Base-by-base conservation (phyloP, 768 basidiomycete genomes). In the Hypholoma fasciculare region DNA sequence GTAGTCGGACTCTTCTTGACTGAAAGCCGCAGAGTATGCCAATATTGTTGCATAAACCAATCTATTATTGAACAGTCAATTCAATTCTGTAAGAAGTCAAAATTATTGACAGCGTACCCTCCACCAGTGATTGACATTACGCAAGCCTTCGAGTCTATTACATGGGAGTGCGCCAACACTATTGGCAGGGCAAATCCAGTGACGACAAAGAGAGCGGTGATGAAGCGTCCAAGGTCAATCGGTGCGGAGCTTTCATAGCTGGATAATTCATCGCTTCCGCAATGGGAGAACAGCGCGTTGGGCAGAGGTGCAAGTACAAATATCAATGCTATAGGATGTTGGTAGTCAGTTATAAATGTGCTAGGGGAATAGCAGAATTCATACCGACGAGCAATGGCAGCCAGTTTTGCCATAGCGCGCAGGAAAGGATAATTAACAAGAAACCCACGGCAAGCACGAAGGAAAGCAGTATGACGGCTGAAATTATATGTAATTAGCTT, bases 361-460 rank as follows among this genome's bases (percentile, higher is more conserved):
- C 38, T 27, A 20, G 30, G 36, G 39, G 23, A 12, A 17, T 39
- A 53, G 23, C 11, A 30, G 40, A 39, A 27, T 11, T n/a, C 17
- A 17, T 65, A 97, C 97, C 97, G 62, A 98, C 96, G 62, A 98
- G 82, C 51, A 99, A 80, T 36, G 97, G 97, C 19, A 98, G 80
- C 97, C 97, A 99, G 72, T 99, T 99, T 13, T 86, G 77, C 89
- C 90, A 98, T 30, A 98, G 78, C 7, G 97, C 97, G 71, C 97
- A 98, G 1, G 94, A 94, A 20, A 99, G 87, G 72, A 99, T 99
- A 68, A 98, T 92, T 69, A 98, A 85, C 57, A 99, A 77, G 78
- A 99, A 99, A n/a, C 97, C 97, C 14, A 96, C 83, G 6, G 97
- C 97, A 50, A 99, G 88, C 53, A 98, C 93, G 75, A 99, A 98